Evolutionary conservation across 805 yeast species (phyloP).

Genomic region (Candida maris): DNA sequence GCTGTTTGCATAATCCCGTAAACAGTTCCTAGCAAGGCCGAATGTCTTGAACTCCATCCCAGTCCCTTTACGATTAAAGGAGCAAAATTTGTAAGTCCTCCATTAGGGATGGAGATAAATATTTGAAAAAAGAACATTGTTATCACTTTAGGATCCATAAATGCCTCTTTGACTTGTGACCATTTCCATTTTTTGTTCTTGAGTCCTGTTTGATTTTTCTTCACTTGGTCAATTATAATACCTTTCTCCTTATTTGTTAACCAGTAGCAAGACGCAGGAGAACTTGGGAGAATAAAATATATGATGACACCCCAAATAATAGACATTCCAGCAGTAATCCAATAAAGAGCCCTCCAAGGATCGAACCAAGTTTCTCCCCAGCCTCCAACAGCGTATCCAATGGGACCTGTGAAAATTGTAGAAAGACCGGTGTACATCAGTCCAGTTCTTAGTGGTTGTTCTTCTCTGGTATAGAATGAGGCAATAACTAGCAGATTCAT

Average conservation of each 20-base stretch:
- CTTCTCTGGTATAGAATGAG: slow-evolving; percentile 52
- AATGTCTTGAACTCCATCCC: slow-evolving; percentile 28
- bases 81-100: slow-evolving; percentile 52
- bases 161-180: slow-evolving; percentile 54
- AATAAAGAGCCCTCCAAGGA: slow-evolving; percentile 59
- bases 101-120: slow-evolving; percentile 52
- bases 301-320: slow-evolving; percentile 44
- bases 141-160: slow-evolving; percentile 51
- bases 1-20: slow-evolving; percentile 32
- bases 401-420: slow-evolving; percentile 44
- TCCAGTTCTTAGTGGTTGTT: slow-evolving; percentile 41
- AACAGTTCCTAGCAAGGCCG: slow-evolving; percentile 33
- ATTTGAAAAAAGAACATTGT: slow-evolving; percentile 42
- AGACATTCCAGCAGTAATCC: slow-evolving; percentile 58
- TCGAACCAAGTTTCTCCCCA: slow-evolving; percentile 37
- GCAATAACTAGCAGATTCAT: slow-evolving; percentile 51
- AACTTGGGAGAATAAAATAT: slow-evolving; percentile 41
- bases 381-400: slow-evolving; percentile 44
- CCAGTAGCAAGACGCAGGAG: slow-evolving; percentile 53
- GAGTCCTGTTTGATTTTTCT: slow-evolving; percentile 56
- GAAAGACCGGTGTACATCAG: slow-evolving; percentile 42
- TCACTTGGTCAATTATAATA: slow-evolving; percentile 52
- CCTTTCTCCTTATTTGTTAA: slow-evolving; percentile 44
- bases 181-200: slow-evolving; percentile 52
- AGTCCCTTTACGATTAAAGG: slow-evolving; percentile 33